A percentile compares a stretch with the other conserved stretches of the same genome.
phyloP scores from a whole-genome alignment of 495 filamentous ascomycete genomes.

The Aspergillus bridgeri region DNA sequence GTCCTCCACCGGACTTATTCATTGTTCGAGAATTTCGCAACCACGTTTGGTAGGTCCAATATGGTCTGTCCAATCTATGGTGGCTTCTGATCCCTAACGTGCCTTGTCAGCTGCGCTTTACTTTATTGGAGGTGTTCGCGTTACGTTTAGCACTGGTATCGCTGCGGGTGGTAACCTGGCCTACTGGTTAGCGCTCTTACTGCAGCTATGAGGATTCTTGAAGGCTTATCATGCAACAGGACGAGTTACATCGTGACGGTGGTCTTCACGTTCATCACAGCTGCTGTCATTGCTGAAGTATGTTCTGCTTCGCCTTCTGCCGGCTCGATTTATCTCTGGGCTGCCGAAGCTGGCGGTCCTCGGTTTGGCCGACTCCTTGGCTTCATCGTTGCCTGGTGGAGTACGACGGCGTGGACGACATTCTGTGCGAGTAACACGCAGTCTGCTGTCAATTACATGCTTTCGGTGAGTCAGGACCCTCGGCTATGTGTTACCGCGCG shows the following conservation, averaged over 20 bases:
- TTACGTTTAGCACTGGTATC: slow-evolving; percentile 55
- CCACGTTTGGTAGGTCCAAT: slow-evolving; percentile 47
- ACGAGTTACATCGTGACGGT: slow-evolving; percentile 55
- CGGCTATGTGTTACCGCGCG: background rate
- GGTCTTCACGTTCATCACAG: slow-evolving; percentile 56
- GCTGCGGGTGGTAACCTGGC: slow-evolving; percentile 54
- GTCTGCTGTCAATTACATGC: slow-evolving; percentile 52
- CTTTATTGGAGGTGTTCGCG: slow-evolving; percentile 54
- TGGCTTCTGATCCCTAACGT: background rate
- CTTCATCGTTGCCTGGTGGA: slow-evolving; percentile 58
- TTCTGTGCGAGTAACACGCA: slow-evolving; percentile 55
- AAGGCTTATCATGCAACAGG: slow-evolving; percentile 22
- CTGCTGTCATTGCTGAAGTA: slow-evolving; percentile 54
- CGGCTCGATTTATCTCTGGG: slow-evolving; percentile 57
- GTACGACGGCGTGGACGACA: slow-evolving; percentile 57
- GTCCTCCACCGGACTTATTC: slow-evolving; percentile 47
- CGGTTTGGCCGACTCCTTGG: slow-evolving; percentile 50
- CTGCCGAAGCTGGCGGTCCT: slow-evolving; percentile 53
- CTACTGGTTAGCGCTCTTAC: slow-evolving; percentile 39
- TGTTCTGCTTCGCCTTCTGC: slow-evolving; percentile 55
- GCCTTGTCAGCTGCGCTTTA: slow-evolving; percentile 46
- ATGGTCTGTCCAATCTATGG: background rate
- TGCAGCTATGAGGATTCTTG: background rate
- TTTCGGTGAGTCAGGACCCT: slow-evolving; percentile 33
- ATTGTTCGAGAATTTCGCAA: slow-evolving; percentile 53